phyloP scores from a whole-genome alignment of 108 stramenopile species.

The Licmophora abbreviata region DNA sequence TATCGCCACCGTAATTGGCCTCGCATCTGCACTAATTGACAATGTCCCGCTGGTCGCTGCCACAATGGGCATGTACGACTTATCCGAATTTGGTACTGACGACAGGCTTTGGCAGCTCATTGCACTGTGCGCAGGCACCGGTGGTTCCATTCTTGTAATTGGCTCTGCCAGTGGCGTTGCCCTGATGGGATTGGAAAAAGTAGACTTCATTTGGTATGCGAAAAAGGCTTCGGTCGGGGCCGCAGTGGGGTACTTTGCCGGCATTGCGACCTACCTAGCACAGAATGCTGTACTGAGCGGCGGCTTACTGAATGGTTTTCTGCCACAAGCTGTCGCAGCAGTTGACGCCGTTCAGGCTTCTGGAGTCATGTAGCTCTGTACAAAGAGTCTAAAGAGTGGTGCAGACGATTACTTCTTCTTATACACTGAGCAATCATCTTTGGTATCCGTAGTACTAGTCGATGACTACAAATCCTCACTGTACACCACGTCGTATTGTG shows the following conservation, averaged over 20 bases:
- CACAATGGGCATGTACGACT: conserved; percentile 93
- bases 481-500: conserved; percentile 23
- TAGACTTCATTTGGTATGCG: conserved; percentile 93
- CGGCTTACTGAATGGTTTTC: conserved; percentile 21
- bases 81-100: conserved; percentile 80
- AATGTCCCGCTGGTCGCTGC: conserved; percentile 93
- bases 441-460: too few relatives aligned
- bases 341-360: conserved; percentile 8
- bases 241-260: conserved; percentile 83
- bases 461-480: too few relatives aligned
- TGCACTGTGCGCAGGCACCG: conserved; percentile 92
- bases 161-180: conserved; percentile 91
- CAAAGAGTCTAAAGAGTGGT: background rate
- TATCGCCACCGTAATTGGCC: conserved; percentile 89
- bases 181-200: conserved; percentile 92
- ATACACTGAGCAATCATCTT: background rate
- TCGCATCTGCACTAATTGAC: conserved; percentile 89
- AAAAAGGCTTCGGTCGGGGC: conserved; percentile 84
- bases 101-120: conserved; percentile 92
- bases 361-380: background rate
- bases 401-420: background rate
- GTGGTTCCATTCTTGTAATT: conserved; percentile 90
- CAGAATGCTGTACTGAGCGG: conserved; percentile 66
- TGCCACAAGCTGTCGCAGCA: conserved; percentile 25
- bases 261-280: conserved; percentile 80